Evolutionary conservation across 257 asterid genomes (phyloP), one percentile per base, ranked within the genome.

Genomic region (Scutellaria minor): DNA sequence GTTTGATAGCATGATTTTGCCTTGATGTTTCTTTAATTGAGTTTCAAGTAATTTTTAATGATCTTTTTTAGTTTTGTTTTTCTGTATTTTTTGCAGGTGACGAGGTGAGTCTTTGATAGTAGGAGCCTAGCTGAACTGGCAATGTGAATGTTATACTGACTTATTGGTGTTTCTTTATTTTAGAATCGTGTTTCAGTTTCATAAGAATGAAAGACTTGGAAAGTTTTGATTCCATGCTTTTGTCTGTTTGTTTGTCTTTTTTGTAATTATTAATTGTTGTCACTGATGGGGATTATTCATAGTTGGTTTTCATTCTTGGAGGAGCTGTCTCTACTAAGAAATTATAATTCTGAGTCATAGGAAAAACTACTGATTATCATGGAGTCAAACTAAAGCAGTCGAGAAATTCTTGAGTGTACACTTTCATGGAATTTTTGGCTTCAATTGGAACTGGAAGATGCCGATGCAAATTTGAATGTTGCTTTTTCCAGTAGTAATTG

Each of bases 71-170:
- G 1, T n/a, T 22, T 73, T 42, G 14, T 59, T 48, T 15, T 5
- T 62, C 37, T 41, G 48, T 75, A 71, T 51, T 42, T 54, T 59
- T 77, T 79, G 86, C 98, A 93, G 98, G 98, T 31, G 98, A 93
- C 48, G 98, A 90, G 98, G 98, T 93, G 83, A 76, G 83, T 72
- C 27, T 61, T 68, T 55, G 31, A 62, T 39, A 18, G 12, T 57
- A 31, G 11, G 62, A 66, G n/a, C 41, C 64, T 63, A n/a, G 68
- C 65, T 20, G 51, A 62, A 77, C 69, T 55, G 44, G 54, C 18
- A 18, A 71, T 59, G 67, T 56, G 52, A 42, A 65, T 57, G 53
- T 5, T 55, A 15, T 66, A 48, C 53, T 72, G 57, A 50, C 60
- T 75, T 62, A 0, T 41, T 42, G 62, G 42, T 52, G 54, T 41